phyloP scores from a whole-genome alignment of 1,284 basidiomycete genomes.

The Tilletia caries region DNA sequence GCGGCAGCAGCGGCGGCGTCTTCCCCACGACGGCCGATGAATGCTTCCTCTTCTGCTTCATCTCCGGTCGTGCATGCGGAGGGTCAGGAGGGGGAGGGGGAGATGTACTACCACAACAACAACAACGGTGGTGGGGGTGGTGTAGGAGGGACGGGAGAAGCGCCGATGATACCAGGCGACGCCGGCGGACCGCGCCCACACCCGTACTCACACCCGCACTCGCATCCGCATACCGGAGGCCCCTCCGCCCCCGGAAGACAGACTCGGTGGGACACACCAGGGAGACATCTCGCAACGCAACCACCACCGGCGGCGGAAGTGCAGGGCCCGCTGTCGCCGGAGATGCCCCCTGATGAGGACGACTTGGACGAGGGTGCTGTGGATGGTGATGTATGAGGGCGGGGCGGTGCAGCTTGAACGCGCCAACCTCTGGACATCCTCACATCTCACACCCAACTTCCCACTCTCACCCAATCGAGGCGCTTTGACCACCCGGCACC shows the following conservation, averaged over 20 bases:
- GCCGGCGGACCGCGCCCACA: background rate
- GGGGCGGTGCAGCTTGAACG: no score
- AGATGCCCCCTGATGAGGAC: background rate
- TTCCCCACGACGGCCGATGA: no score
- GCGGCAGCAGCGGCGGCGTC: no score
- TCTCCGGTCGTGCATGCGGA: no score
- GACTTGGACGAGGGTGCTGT: background rate
- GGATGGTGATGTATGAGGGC: constrained; percentile 8
- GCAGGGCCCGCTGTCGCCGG: background rate
- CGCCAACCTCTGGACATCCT: no score
- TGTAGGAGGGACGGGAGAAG: background rate
- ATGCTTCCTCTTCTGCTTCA: no score
- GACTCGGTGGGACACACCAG: background rate
- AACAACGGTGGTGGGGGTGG: no score
- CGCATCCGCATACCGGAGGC: background rate
- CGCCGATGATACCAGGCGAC: background rate
- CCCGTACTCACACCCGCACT: background rate
- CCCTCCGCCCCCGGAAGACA: background rate
- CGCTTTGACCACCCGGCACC: no score
- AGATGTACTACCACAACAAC: no score
- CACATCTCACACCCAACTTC: no score
- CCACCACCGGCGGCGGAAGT: background rate
- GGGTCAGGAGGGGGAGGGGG: no score
- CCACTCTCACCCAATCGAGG: no score
- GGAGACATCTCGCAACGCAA: background rate